A percentile compares a stretch with the other conserved stretches of the same genome.
phyloP scores from a whole-genome alignment of 1,139 yeast species.

The Kurtzmaniella quercitrusa region DNA sequence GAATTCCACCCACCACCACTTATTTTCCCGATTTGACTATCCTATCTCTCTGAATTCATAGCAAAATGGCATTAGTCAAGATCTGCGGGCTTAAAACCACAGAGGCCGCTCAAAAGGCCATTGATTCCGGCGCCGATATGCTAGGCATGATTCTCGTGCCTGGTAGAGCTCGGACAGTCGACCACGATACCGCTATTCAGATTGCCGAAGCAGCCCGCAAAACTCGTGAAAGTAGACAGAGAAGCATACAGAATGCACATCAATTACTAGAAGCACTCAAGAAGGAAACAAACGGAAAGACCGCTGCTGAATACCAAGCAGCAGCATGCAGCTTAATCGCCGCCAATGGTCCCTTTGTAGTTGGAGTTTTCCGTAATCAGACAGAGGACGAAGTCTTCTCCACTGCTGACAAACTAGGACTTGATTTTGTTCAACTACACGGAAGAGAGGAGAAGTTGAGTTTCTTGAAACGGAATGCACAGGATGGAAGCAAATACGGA shows the following conservation, averaged over 20 bases:
- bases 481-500: slow-evolving; percentile 37
- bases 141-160: slow-evolving; percentile 90
- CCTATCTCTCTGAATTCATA: too few relatives aligned
- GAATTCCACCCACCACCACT: too few relatives aligned
- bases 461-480: slow-evolving; percentile 38
- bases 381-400: slow-evolving; percentile 53
- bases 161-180: slow-evolving; percentile 66
- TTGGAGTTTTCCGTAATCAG: slow-evolving; percentile 91
- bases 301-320: slow-evolving; percentile 31
- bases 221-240: slow-evolving; percentile 14
- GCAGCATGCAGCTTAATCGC: slow-evolving; percentile 24
- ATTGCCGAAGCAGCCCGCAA: slow-evolving; percentile 40
- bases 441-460: slow-evolving; percentile 70
- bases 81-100: slow-evolving; percentile 75
- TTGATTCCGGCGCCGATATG: slow-evolving; percentile 67
- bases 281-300: slow-evolving; percentile 12
- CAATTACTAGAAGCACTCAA: slow-evolving; percentile 15
- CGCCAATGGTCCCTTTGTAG: slow-evolving; percentile 64
- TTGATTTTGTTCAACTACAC: slow-evolving; percentile 86
- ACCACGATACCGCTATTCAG: slow-evolving; percentile 45
- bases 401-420: slow-evolving; percentile 41
- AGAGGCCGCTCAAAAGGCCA: slow-evolving; percentile 67
- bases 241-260: slow-evolving; percentile 16
- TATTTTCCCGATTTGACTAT: too few relatives aligned
- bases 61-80: slow-evolving; percentile 45